Evolutionary conservation across 1,284 basidiomycete species (phyloP).

Genomic region (Moniliella sp.): DNA sequence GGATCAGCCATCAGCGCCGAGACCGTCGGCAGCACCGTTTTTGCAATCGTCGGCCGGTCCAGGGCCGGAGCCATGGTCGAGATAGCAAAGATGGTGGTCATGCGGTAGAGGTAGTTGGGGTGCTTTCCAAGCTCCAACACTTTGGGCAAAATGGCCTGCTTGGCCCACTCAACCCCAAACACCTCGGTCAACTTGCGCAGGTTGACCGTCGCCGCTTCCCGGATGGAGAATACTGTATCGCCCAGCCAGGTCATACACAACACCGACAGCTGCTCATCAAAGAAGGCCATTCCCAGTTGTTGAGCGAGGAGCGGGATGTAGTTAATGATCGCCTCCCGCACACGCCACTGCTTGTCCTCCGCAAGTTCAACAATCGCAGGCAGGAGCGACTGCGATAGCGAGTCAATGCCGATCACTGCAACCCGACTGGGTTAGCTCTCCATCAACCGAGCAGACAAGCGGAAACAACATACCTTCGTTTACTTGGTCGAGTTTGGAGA

Average conservation of each 20-base stretch:
- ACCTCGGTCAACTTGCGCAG: conserved; percentile 93
- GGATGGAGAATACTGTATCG: conserved; percentile 92
- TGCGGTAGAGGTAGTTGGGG: conserved; percentile 89
- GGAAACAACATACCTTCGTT: conserved; percentile 85
- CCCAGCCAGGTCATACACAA: conserved; percentile 98
- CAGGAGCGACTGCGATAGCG: conserved; percentile 78
- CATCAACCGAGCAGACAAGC: too few relatives aligned
- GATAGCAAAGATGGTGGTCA: conserved; percentile 98
- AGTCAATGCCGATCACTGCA: conserved; percentile 94
- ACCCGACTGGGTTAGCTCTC: too few relatives aligned
- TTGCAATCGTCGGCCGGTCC: conserved; percentile 58
- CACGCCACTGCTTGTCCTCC: conserved; percentile 98
- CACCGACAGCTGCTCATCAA: conserved; percentile 86
- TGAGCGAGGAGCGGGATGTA: conserved; percentile 89
- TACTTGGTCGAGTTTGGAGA: conserved; percentile 92
- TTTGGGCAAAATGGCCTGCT: conserved; percentile 79
- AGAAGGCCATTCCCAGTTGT: conserved; percentile 86
- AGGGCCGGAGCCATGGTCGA: conserved; percentile 88
- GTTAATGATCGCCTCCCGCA: conserved; percentile 97
- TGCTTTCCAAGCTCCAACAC: conserved; percentile 92
- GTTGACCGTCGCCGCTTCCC: conserved; percentile 89
- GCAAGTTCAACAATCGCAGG: conserved; percentile 94
- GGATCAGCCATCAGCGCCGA: conserved; percentile 66
- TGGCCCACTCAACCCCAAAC: conserved; percentile 98
- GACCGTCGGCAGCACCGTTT: conserved; percentile 67